Conservation (phyloP, 2,329 filamentous ascomycete species). For the Fusarium napiforme region DNA sequence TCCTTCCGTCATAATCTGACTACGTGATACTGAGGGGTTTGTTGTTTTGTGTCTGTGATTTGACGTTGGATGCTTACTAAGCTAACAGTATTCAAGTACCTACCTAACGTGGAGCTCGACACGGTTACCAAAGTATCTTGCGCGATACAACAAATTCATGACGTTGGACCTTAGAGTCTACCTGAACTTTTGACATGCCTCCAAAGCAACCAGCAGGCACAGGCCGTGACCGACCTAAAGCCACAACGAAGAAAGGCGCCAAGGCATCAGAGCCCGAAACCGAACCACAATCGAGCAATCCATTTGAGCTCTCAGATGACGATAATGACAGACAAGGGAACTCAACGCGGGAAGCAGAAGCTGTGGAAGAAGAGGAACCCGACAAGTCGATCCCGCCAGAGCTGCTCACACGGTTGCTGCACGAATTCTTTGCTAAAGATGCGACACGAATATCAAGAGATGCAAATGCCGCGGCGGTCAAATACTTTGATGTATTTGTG, state of each 20-base stretch:
- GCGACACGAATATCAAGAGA: conserved; percentile 79
- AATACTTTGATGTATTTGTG: conserved; percentile 92
- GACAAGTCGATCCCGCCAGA: conserved; percentile 73
- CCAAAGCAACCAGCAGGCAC: conserved; percentile 53
- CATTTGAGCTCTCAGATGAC: conserved; percentile 52
- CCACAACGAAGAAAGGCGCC: conserved; percentile 38
- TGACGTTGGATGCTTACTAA: conserved; percentile 23
- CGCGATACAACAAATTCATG: background rate
- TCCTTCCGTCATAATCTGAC: background rate
- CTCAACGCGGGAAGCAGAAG: conserved; percentile 40
- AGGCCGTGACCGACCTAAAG: conserved; percentile 52
- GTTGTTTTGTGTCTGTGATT: background rate
- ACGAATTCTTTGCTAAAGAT: conserved; percentile 80
- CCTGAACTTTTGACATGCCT: conserved; percentile 50
- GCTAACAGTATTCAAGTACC: background rate
- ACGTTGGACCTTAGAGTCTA: background rate
- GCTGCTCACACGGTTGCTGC: conserved; percentile 79
- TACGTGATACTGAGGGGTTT: background rate
- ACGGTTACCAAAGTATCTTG: background rate
- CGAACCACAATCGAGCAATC: conserved; percentile 48
- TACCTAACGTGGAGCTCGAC: background rate
- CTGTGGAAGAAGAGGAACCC: conserved; percentile 47
- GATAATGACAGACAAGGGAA: conserved; percentile 22
- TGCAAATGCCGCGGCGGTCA: conserved; percentile 79
- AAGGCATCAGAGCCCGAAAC: conserved; percentile 35